phyloP scores from a whole-genome alignment of 1,139 yeast species.

The Schwanniomyces etchellsii region DNA sequence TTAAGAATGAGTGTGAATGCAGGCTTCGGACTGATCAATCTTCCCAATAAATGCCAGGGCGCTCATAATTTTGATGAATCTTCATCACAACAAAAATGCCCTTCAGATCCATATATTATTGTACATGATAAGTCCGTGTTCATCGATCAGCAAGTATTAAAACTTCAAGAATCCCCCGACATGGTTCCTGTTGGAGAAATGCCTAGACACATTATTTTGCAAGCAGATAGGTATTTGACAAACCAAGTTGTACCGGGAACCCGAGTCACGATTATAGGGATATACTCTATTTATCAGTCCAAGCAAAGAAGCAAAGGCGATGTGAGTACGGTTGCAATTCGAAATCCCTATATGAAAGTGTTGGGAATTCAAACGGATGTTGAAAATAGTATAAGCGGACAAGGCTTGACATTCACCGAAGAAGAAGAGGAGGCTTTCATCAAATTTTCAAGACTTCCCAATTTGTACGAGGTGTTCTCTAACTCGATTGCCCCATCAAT shows the following conservation, averaged over 20 bases:
- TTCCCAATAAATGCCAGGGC: conserved; percentile 75
- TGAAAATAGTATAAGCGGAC: conserved; percentile 60
- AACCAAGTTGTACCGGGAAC: conserved; percentile 94
- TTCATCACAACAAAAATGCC: conserved; percentile 63
- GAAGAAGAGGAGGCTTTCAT: conserved; percentile 93
- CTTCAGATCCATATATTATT: conserved; percentile 86
- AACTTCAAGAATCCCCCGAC: conserved; percentile 94
- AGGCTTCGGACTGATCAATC: conserved; percentile 72
- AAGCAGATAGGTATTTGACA: conserved; percentile 85
- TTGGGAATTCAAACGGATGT: conserved; percentile 82
- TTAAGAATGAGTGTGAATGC: conserved; percentile 59
- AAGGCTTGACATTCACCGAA: conserved; percentile 70
- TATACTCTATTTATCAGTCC: conserved; percentile 80
- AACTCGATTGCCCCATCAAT: conserved; percentile 94
- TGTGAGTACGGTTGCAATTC: conserved; percentile 67
- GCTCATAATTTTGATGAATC: conserved; percentile 43
- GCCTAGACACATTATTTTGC: conserved; percentile 89
- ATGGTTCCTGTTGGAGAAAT: conserved; percentile 98
- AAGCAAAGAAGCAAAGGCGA: conserved; percentile 34
- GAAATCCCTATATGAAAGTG: conserved; percentile 86
- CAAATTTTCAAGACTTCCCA: conserved; percentile 73
- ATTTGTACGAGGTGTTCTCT: conserved; percentile 80
- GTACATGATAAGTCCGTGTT: conserved; percentile 90
- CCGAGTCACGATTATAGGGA: conserved; percentile 85
- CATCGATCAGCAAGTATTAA: conserved; percentile 90